A percentile compares a stretch with the other conserved stretches of the same genome.
Conservation (phyloP, 2,329 filamentous ascomycete species). For the Macrophomina pseudophaseolina region DNA sequence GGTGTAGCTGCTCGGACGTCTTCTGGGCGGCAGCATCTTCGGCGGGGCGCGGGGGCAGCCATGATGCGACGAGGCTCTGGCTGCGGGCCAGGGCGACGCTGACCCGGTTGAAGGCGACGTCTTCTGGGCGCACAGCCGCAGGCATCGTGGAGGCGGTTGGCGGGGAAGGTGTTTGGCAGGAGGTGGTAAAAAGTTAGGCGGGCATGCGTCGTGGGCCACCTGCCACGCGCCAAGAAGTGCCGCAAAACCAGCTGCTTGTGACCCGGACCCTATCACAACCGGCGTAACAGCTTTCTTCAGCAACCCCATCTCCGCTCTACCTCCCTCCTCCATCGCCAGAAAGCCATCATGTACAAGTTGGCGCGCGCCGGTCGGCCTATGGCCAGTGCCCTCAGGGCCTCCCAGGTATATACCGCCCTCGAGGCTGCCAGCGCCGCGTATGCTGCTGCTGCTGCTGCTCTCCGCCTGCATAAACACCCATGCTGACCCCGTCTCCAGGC, state of each 20-base stretch:
- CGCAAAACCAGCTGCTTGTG: constrained; percentile 24
- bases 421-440: constrained; percentile 15
- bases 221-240: constrained; percentile 8
- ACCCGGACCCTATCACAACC: constrained; percentile 16
- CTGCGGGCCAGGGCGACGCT: constrained; percentile 60
- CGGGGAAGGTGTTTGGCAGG: background rate
- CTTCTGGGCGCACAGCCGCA: constrained; percentile 45
- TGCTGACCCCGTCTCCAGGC: constrained; percentile 55
- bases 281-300: constrained; percentile 32
- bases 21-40: constrained; percentile 46
- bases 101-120: constrained; percentile 61
- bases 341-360: constrained; percentile 80
- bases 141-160: constrained; percentile 34
- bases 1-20: constrained; percentile 51
- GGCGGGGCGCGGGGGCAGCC: constrained; percentile 57
- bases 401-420: constrained; percentile 64
- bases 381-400: constrained; percentile 77
- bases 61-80: constrained; percentile 61
- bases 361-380: constrained; percentile 76
- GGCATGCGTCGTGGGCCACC: background rate
- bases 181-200: constrained; percentile 5
- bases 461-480: constrained; percentile 18
- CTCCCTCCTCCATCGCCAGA: constrained; percentile 31
- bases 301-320: constrained; percentile 36
- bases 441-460: constrained; percentile 21